Base-by-base conservation (phyloP, 2,329 filamentous ascomycete genomes). In the Purpureocillium lavendulum region DNA sequence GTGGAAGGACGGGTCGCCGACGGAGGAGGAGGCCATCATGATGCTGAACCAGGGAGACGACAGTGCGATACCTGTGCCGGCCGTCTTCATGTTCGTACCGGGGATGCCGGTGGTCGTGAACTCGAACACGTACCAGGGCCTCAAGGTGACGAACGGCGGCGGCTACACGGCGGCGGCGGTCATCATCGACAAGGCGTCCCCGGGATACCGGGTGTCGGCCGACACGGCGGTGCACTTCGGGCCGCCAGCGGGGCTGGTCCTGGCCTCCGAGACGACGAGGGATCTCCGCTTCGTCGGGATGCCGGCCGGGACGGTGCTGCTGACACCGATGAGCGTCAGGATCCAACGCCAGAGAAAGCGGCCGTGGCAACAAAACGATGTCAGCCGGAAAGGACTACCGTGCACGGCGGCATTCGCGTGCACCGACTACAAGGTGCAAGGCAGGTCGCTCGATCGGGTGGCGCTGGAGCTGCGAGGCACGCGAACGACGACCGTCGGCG, bases 251-350 rank as follows among this genome's bases (percentile, higher is more conserved):
- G 34, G 15, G 13, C 14, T 30, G 29, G 18, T 28, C 11, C 13
- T 30, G 21, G 34, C 26, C 21, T 28, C 34, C 6, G 34, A 36
- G 34, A 36, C 34, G 34, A 30, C 34, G 16, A 36, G 14, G 18
- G 21, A 30, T 30, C n/a, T 36, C 34, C 34, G 29, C 34, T 36
- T 36, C 34, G 34, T 36, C 34, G 21, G 21, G 34, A 36, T 36
- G 14, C 34, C 34, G 21, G 21, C 33, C 16, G 15, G 33, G 11
- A 35, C 18, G 33, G 21, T 26, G 10, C 14, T 35, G 15, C 33
- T 35, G 13, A 35, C 33, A 8, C 33, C 33, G 16, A 35, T 35
- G 7, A 35, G 4, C 7, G 18, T 35, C 12, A 21, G 13, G 33
- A 35, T 35, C 18, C 4, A 15, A 13, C 17, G 33, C 33, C 33